Conservation (phyloP, 148 eudicot genomes). For the Cornus kousa region DNA sequence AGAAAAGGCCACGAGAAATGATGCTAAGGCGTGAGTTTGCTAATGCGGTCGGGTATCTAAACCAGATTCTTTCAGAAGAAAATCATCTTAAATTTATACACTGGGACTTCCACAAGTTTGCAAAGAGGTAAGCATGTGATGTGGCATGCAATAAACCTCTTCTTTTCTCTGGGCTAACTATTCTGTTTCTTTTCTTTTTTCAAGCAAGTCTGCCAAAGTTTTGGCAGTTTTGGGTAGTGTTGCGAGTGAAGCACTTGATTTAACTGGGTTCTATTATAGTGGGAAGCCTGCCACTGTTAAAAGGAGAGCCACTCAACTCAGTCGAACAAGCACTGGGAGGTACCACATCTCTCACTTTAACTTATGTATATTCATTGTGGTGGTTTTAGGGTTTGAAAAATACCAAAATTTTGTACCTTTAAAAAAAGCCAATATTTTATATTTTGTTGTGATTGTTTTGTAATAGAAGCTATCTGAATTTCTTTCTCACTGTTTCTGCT, state of each 20-base stretch:
- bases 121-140: conserved; percentile 70
- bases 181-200: conserved; percentile 22
- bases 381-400: neutral
- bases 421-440: neutral
- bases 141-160: conserved; percentile 4
- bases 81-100: conserved; percentile 79
- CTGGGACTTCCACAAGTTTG: conserved; percentile 98
- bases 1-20: conserved; percentile 97
- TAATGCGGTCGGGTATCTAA: conserved; percentile 90
- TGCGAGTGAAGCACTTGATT: conserved; percentile 89
- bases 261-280: conserved; percentile 94
- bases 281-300: conserved; percentile 69
- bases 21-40: conserved; percentile 96
- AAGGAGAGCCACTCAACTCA: conserved; percentile 53
- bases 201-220: conserved; percentile 94
- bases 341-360: conserved; percentile 18
- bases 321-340: conserved; percentile 70
- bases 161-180: conserved; percentile 24
- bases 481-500: neutral
- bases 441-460: neutral
- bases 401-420: no score
- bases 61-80: conserved; percentile 78
- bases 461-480: neutral
- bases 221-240: conserved; percentile 89
- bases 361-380: neutral